phyloP scores from a whole-genome alignment of 2,329 filamentous ascomycete genomes.

The Alternaria metachromatica region DNA sequence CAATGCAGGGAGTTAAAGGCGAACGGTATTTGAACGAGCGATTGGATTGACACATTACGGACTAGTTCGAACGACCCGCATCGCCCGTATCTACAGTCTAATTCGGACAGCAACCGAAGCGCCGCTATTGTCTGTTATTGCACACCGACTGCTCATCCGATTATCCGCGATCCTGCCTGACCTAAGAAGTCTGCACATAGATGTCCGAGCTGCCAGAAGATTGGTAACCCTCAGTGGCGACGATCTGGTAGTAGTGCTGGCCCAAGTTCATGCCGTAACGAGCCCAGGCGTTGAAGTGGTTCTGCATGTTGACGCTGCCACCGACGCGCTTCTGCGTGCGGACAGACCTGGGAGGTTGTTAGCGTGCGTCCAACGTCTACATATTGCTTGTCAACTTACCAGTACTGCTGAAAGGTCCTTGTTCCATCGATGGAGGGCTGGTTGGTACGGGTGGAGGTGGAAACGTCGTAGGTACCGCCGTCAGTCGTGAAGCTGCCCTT shows the following conservation, averaged over 20 bases:
- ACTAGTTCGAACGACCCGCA: background rate
- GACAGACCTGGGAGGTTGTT: slow-evolving; percentile 36
- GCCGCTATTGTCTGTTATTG: background rate
- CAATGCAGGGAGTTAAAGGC: background rate
- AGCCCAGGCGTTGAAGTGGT: slow-evolving; percentile 40
- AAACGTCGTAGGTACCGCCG: slow-evolving; percentile 61
- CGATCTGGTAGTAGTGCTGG: slow-evolving; percentile 42
- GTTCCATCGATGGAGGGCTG: slow-evolving; percentile 61
- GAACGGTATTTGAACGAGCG: background rate
- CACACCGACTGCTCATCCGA: background rate
- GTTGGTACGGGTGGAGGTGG: slow-evolving; percentile 55
- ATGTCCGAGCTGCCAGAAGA: slow-evolving; percentile 49
- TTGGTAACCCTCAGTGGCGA: slow-evolving; percentile 61
- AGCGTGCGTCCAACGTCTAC: background rate
- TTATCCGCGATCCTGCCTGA: too few species aligned
- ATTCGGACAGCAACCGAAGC: background rate
- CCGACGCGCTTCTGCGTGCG: slow-evolving; percentile 56
- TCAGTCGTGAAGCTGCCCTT: slow-evolving; percentile 60
- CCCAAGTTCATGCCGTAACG: slow-evolving; percentile 29
- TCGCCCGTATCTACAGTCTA: background rate
- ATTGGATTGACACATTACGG: background rate
- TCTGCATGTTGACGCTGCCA: slow-evolving; percentile 46
- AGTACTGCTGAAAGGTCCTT: slow-evolving; percentile 61
- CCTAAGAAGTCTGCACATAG: slow-evolving; percentile 10
- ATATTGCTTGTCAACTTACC: slow-evolving; percentile 39